Evolutionary conservation across 768 basidiomycete species (phyloP).

Genomic region (Tremella mesenterica): DNA sequence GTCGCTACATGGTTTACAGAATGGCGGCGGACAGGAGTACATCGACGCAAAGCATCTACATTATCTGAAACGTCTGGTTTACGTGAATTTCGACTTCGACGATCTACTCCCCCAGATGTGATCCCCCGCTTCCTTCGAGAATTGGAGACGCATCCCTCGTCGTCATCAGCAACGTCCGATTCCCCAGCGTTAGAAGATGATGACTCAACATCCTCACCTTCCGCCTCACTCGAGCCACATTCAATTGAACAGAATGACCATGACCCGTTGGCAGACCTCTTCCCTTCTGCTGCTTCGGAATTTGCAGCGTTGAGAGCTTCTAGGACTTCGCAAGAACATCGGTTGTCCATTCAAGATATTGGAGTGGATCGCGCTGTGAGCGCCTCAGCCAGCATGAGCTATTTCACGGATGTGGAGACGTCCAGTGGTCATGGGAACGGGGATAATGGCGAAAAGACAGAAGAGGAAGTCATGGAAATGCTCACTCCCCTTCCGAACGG

Average conservation of each 20-base stretch:
- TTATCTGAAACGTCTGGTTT: slow-evolving; percentile 15
- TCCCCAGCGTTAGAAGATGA: neutral
- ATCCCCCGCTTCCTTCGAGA: slow-evolving; percentile 25
- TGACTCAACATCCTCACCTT: neutral
- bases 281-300: neutral
- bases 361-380: slow-evolving; percentile 5
- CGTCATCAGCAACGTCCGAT: neutral
- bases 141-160: slow-evolving; percentile 8
- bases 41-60: slow-evolving; percentile 13
- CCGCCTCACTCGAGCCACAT: neutral
- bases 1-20: slow-evolving; percentile 70
- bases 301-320: slow-evolving; percentile 1
- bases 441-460: slow-evolving; percentile 1
- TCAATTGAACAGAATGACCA: neutral
- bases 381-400: slow-evolving; percentile 7
- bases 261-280: neutral
- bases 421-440: neutral
- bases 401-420: slow-evolving; percentile 4
- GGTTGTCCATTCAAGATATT: neutral
- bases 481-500: neutral
- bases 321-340: neutral
- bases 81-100: slow-evolving; percentile 12
- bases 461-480: slow-evolving; percentile 1
- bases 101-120: neutral
- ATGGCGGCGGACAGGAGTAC: slow-evolving; percentile 49